These are phyloP conservation scores for Naganishia vaughanmartiniae DNA, from an alignment of 768 basidiomycete genomes.

Conservation along the genomic window DNA sequence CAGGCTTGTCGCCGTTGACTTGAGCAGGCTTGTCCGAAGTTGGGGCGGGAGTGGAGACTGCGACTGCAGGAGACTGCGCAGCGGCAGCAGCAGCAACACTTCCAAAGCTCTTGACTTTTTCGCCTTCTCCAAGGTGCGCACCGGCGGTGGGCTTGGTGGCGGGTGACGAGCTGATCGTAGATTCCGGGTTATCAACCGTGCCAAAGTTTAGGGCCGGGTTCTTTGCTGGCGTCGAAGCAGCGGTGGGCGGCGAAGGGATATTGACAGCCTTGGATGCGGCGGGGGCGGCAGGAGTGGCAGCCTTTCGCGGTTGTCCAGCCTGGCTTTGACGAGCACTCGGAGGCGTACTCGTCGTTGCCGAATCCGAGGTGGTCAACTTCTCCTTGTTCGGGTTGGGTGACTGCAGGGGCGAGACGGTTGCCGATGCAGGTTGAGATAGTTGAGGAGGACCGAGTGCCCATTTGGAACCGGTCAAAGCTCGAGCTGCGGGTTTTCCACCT, in stretches of 20 bases:
- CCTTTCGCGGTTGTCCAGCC: slow-evolving; percentile 13
- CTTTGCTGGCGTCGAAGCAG: slow-evolving; percentile 1
- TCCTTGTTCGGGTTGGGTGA: slow-evolving; percentile 56
- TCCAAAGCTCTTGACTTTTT: slow-evolving; percentile 80
- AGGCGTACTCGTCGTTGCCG: slow-evolving; percentile 25
- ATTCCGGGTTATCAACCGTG: slow-evolving; percentile 75
- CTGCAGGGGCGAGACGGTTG: slow-evolving; percentile 68
- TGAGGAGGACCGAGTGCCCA: slow-evolving; percentile 85
- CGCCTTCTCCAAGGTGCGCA: slow-evolving; percentile 61
- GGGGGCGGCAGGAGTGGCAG: neutral
- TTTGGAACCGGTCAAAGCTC: slow-evolving; percentile 59
- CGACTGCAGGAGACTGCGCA: slow-evolving; percentile 17
- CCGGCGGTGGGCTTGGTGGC: slow-evolving; percentile 61
- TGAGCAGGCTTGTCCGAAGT: slow-evolving; percentile 13
- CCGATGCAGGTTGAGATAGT: slow-evolving; percentile 67
- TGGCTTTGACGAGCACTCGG: slow-evolving; percentile 25
- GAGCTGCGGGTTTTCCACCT: slow-evolving; percentile 60
- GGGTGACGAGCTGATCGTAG: slow-evolving; percentile 78
- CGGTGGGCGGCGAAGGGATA: slow-evolving; percentile 1
- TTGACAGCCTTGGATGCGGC: slow-evolving; percentile 17
- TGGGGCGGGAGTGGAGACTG: neutral
- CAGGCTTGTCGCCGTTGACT: neutral
- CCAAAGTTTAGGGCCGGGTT: slow-evolving; percentile 68
- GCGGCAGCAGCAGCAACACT: slow-evolving; percentile 59
- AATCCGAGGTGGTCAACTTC: slow-evolving; percentile 45